phyloP scores from a whole-genome alignment of 1,284 basidiomycete genomes.

The Pterulicium gracile region DNA sequence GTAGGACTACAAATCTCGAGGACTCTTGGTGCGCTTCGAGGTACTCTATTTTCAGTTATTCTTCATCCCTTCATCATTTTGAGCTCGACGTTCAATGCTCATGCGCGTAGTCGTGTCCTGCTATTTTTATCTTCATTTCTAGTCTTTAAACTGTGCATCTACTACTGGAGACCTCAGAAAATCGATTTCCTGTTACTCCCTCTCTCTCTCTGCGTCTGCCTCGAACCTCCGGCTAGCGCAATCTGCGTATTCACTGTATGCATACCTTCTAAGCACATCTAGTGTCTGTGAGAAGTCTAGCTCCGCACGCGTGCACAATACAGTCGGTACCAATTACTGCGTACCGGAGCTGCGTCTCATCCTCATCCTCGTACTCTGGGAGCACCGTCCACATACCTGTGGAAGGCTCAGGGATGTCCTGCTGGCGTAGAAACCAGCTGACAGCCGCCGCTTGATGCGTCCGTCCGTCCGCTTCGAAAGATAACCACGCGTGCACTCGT shows the following conservation, averaged over 20 bases:
- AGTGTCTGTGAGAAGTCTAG: neutral
- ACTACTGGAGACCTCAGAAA: no score
- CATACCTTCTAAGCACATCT: neutral
- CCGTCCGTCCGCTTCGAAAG: neutral
- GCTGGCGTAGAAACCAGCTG: neutral
- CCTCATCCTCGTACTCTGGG: conserved; percentile 1
- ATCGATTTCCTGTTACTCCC: no score
- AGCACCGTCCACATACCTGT: conserved; percentile 5
- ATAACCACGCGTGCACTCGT: neutral
- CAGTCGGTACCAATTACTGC: conserved; percentile 6
- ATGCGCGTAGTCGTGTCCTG: no score
- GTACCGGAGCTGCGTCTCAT: neutral
- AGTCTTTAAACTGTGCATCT: no score
- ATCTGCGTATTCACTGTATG: neutral
- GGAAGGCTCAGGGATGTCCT: neutral
- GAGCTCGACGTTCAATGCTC: no score
- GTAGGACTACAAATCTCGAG: no score
- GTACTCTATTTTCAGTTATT: no score
- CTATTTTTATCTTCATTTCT: no score
- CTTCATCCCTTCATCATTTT: no score
- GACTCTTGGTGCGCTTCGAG: no score
- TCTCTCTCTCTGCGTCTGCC: no score
- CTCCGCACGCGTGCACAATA: conserved; percentile 6
- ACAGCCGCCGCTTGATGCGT: neutral
- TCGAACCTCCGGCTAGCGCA: no score